A percentile compares a stretch with the other conserved stretches of the same genome.
phyloP scores from a whole-genome alignment of 1,284 basidiomycete genomes.

The Sanghuangporus weigelae region DNA sequence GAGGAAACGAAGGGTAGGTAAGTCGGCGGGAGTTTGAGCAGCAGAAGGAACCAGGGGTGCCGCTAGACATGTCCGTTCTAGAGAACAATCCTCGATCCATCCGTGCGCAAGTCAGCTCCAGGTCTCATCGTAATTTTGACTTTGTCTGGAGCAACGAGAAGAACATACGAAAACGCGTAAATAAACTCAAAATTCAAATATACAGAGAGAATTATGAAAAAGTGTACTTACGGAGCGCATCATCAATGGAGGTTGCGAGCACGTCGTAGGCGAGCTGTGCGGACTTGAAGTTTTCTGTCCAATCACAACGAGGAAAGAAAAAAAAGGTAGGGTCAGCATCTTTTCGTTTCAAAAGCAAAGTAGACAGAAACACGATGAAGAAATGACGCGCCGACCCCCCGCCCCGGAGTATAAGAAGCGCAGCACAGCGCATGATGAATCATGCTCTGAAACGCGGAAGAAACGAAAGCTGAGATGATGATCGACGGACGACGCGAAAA shows the following conservation, averaged over 20 bases:
- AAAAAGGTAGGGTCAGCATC: too few species aligned
- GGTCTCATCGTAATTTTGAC: conserved; percentile 3
- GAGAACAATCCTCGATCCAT: background rate
- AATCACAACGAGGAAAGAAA: background rate
- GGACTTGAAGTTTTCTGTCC: background rate
- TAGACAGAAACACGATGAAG: background rate
- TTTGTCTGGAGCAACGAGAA: background rate
- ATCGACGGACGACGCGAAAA: background rate
- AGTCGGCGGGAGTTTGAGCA: background rate
- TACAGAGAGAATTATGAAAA: background rate
- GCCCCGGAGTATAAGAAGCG: too few species aligned
- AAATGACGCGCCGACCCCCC: too few species aligned
- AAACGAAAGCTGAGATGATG: background rate
- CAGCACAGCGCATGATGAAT: background rate
- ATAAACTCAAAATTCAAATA: background rate
- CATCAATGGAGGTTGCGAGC: conserved; percentile 11
- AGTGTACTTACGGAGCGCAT: conserved; percentile 12
- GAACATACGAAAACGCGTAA: background rate
- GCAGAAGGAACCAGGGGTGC: background rate
- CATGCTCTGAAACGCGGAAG: background rate
- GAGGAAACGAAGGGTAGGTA: too few species aligned
- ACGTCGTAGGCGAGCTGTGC: background rate
- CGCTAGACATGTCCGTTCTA: background rate
- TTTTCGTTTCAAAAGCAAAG: background rate
- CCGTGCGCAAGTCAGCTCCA: background rate